These are phyloP conservation scores for Pinus taeda DNA, from an alignment of 75 land plant genomes.

Conservation along the genomic window DNA sequence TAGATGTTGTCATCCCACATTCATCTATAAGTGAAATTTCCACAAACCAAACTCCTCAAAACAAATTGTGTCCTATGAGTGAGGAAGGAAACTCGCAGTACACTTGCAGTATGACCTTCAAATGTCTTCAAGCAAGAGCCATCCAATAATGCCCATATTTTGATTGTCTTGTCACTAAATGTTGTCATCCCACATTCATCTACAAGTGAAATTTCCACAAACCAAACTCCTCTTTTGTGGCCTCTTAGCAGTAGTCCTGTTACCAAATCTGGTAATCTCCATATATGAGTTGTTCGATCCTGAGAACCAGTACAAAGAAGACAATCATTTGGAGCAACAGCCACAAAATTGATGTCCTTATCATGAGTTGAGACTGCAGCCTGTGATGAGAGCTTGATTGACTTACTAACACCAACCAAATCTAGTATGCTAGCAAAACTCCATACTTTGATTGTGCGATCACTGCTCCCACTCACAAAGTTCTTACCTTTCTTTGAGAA, in stretches of 20 bases:
- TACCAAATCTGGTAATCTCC: slow-evolving; percentile 84
- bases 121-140: slow-evolving; percentile 97
- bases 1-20: slow-evolving; percentile 89
- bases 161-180: slow-evolving; percentile 87
- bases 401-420: slow-evolving; percentile 20
- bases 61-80: slow-evolving; percentile 86
- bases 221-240: slow-evolving; percentile 90
- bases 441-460: slow-evolving; percentile 88
- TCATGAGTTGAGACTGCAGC: slow-evolving; percentile 86
- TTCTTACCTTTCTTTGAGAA: slow-evolving; percentile 72
- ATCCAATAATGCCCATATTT: slow-evolving; percentile 85
- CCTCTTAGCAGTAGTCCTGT: slow-evolving; percentile 58
- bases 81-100: slow-evolving; percentile 73
- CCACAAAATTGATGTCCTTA: slow-evolving; percentile 88
- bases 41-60: slow-evolving; percentile 90
- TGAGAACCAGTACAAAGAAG: slow-evolving; percentile 93
- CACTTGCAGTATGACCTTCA: slow-evolving; percentile 95
- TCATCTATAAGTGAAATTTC: slow-evolving; percentile 96
- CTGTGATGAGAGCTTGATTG: slow-evolving; percentile 47
- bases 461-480: slow-evolving; percentile 93
- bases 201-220: slow-evolving; percentile 96
- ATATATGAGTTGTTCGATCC: slow-evolving; percentile 88
- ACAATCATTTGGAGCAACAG: slow-evolving; percentile 84
- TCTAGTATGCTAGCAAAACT: slow-evolving; percentile 43
- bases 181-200: slow-evolving; percentile 91